Evolutionary conservation across 2,329 filamentous ascomycete species (phyloP), one percentile per base, ranked within the genome.

Genomic region (Berkeleyomyces basicola): DNA sequence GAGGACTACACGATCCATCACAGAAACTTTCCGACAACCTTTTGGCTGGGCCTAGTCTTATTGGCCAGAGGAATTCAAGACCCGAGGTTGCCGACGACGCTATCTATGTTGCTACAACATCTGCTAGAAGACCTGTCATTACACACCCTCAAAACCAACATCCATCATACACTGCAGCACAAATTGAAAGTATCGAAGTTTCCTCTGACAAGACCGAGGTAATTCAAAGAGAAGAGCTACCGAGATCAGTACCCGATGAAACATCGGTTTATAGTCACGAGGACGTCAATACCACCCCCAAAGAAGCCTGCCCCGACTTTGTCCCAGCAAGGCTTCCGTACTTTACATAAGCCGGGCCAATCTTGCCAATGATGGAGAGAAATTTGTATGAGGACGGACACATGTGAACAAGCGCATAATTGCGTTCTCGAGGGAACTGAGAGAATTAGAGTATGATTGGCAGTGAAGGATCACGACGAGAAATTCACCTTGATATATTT

Each of bases 321-420:
- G 74, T 84, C 31, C 82, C 82, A 3, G 82, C 82, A 43, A 75
- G 81, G 64, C 70, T 85, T 64, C 82, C 82, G 44, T 75, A 76
- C 61, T 81, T 85, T 72, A 72, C 73, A 66, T 81, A 65, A 71
- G 43, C 31, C 16, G 49, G 46, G 42, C 11, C 7, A 31, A 37
- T 23, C n/a, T 58, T 42, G 55, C 3, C 23, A 10, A 7, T 11
- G 16, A 33, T 23, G 55, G 39, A 14, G 40, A 7, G 16, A 33
- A 31, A 58, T 58, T 23, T 9, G 39, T 37, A 55, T 39, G 11
- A 36, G 51, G 51, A 14, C 36, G 14, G 51, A 14, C 0, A 10
- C 33, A n/a, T n/a, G 39, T 16, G 51, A 31, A 46, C 10, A 42
- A 16, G 55, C 37, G 5, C 23, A 40, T 33, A 31, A 23, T 14